Percentiles rank a stretch among this genome's conserved stretches.
Evolutionary conservation across 2,329 filamentous ascomycete species (phyloP).

Genomic region (Clarireedia homoeocarpa): DNA sequence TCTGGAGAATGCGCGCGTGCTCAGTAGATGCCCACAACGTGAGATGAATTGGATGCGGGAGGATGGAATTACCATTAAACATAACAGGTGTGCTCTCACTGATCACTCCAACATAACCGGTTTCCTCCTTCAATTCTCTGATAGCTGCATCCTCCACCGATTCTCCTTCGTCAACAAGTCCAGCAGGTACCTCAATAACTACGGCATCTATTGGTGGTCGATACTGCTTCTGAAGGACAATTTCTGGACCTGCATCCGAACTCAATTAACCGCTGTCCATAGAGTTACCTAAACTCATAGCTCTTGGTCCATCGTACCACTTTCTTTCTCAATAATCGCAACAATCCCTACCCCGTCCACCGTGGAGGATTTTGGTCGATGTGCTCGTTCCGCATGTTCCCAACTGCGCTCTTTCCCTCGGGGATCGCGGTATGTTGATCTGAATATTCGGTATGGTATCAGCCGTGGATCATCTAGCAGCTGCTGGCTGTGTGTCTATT

Average conservation of each 20-base stretch:
- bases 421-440: constrained; percentile 57
- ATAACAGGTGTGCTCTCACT: constrained; percentile 56
- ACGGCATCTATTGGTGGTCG: constrained; percentile 52
- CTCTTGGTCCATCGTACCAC: constrained; percentile 29
- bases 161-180: constrained; percentile 55
- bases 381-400: constrained; percentile 67
- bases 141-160: constrained; percentile 53
- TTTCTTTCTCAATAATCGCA: constrained; percentile 52
- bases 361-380: constrained; percentile 50
- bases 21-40: neutral
- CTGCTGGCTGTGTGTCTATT: constrained; percentile 12
- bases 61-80: constrained; percentile 43
- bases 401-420: constrained; percentile 52
- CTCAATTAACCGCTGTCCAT: neutral
- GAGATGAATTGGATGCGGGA: neutral
- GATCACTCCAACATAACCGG: constrained; percentile 52
- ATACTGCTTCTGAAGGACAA: constrained; percentile 61
- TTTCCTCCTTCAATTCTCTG: constrained; percentile 59
- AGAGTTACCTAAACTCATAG: neutral
- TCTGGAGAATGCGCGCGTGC: constrained; percentile 29
- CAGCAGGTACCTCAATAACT: constrained; percentile 57
- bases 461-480: neutral
- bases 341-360: constrained; percentile 70
- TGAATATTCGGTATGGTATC: constrained; percentile 23
- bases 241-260: constrained; percentile 36